Conservation (phyloP, 129 eudicot genomes). For the Kitagawia praeruptora region DNA sequence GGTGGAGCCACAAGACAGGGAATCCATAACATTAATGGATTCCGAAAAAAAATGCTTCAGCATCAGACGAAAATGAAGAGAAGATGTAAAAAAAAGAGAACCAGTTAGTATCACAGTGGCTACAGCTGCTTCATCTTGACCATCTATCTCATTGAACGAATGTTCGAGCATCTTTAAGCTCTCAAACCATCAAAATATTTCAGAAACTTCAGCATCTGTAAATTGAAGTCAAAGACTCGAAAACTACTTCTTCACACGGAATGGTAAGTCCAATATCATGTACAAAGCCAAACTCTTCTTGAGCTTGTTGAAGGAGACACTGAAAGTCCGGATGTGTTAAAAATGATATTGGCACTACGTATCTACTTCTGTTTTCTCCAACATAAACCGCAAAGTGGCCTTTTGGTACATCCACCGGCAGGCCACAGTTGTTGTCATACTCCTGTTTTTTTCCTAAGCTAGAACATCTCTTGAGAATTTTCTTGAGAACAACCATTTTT, state of each 20-base stretch:
- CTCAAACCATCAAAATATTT: not conserved
- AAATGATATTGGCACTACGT: constrained; percentile 8
- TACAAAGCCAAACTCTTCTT: constrained; percentile 9
- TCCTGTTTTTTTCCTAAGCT: constrained; percentile 30
- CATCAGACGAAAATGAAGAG: constrained; percentile 8
- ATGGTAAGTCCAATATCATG: constrained; percentile 9
- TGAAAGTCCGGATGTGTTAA: constrained; percentile 1
- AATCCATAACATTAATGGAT: constrained; percentile 9
- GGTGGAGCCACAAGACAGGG: constrained; percentile 20
- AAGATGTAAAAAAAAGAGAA: constrained; percentile 31
- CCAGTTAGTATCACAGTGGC: constrained; percentile 4
- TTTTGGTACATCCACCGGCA: constrained; percentile 6
- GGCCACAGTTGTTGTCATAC: constrained; percentile 12
- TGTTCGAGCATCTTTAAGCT: not conserved
- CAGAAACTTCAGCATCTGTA: constrained; percentile 20
- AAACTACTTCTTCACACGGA: constrained; percentile 9
- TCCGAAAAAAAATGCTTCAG: constrained; percentile 5
- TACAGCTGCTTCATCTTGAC: constrained; percentile 22
- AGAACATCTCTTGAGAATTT: constrained; percentile 17
- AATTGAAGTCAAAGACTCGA: constrained; percentile 51
- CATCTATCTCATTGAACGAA: constrained; percentile 27
- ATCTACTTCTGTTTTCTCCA: constrained; percentile 6
- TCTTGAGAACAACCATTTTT: constrained; percentile 15
- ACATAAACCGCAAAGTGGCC: constrained; percentile 15
- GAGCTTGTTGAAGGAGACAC: constrained; percentile 1